Evolutionary conservation across 352 stramenopile species (phyloP).

Genomic region (Phytophthora fragariae): DNA sequence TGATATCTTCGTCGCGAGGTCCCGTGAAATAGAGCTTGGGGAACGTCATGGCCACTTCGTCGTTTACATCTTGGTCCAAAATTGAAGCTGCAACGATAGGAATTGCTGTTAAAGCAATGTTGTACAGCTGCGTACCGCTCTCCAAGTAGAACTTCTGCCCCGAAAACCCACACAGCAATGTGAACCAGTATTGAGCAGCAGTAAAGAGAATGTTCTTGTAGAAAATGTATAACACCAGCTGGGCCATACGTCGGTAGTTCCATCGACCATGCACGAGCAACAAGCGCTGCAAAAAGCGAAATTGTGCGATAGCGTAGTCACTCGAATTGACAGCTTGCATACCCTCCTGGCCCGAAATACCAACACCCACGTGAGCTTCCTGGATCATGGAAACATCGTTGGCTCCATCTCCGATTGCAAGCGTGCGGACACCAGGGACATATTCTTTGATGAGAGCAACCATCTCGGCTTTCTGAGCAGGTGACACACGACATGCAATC

Average conservation of each 20-base stretch:
- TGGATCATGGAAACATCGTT: constrained; percentile 98
- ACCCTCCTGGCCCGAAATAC: constrained; percentile 93
- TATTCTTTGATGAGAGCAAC: constrained; percentile 84
- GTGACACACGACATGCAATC: constrained; percentile 88
- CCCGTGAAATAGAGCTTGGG: constrained; percentile 75
- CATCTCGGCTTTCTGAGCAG: constrained; percentile 89
- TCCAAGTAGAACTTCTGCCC: constrained; percentile 89
- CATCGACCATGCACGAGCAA: constrained; percentile 92
- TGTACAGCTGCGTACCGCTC: constrained; percentile 82
- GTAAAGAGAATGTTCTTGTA: constrained; percentile 94
- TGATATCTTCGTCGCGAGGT: constrained; percentile 73
- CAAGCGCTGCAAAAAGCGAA: constrained; percentile 91
- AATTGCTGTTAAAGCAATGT: constrained; percentile 75
- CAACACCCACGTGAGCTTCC: constrained; percentile 91
- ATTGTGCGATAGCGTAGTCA: constrained; percentile 95
- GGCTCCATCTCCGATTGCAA: constrained; percentile 94
- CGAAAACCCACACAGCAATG: constrained; percentile 76
- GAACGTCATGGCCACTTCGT: constrained; percentile 71
- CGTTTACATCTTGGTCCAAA: constrained; percentile 76
- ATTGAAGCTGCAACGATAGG: constrained; percentile 78
- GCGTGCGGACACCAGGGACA: constrained; percentile 73
- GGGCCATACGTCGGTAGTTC: constrained; percentile 92
- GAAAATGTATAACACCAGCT: constrained; percentile 93
- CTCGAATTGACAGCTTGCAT: constrained; percentile 94
- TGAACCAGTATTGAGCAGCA: constrained; percentile 80